These are phyloP conservation scores for Ceriops zippeliana DNA, from an alignment of 345 rosid species.

Conservation along the genomic window DNA sequence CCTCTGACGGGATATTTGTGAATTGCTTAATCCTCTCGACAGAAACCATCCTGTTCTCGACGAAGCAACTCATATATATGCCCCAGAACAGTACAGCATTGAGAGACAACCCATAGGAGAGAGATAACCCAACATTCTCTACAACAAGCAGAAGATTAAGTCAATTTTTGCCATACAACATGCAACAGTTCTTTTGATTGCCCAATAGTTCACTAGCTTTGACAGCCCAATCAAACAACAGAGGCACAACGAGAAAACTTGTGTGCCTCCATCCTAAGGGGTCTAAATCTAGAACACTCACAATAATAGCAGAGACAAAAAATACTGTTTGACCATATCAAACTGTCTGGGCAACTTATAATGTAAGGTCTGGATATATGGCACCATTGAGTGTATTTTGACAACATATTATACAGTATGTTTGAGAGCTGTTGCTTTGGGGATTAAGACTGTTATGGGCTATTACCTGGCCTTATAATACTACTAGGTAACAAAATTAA, in stretches of 20 bases:
- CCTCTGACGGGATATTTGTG: constrained; percentile 69
- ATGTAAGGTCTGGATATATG: no score
- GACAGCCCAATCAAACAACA: no score
- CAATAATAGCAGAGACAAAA: not conserved
- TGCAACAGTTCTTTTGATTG: not conserved
- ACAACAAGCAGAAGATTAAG: constrained; percentile 17
- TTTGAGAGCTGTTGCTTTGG: not conserved
- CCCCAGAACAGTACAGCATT: constrained; percentile 75
- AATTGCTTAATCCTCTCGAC: constrained; percentile 94
- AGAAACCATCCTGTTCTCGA: constrained; percentile 89
- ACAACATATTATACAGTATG: not conserved
- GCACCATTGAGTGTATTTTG: no score
- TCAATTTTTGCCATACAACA: not conserved
- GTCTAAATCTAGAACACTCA: no score
- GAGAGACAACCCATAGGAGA: constrained; percentile 88
- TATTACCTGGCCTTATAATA: constrained; percentile 74
- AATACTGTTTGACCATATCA: not conserved
- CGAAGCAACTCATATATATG: constrained; percentile 77
- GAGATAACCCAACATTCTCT: constrained; percentile 88
- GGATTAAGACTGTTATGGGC: not conserved
- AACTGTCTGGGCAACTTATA: not conserved
- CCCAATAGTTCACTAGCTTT: no score
- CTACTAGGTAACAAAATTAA: constrained; percentile 78
- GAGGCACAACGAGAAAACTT: no score
- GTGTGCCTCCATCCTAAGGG: no score